phyloP scores from a whole-genome alignment of 345 rosid genomes.

The Schrenkiella parvula region DNA sequence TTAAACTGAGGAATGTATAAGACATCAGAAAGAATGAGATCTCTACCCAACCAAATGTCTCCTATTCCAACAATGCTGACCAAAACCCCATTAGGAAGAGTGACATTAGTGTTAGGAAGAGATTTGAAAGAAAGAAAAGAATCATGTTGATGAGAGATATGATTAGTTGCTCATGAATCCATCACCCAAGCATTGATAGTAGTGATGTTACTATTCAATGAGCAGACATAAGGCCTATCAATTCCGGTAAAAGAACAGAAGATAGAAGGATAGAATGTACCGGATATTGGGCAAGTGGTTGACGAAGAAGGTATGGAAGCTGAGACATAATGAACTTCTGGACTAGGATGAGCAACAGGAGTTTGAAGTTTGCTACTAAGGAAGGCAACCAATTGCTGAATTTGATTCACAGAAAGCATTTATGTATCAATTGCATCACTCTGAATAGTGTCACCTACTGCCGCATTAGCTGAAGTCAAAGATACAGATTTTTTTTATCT shows the following conservation, averaged over 20 bases:
- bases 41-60: rapidly evolving
- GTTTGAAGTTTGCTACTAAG: not conserved
- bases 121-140: not conserved
- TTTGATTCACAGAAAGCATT: too few species aligned
- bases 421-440: too few species aligned
- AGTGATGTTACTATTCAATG: not conserved
- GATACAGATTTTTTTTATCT: not conserved
- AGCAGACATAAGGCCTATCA: not conserved
- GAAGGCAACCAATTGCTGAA: not conserved
- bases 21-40: rapidly evolving
- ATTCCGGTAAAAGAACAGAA: not conserved
- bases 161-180: not conserved
- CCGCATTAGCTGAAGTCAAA: too few species aligned
- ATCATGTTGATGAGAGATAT: not conserved
- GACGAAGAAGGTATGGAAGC: not conserved
- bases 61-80: constrained; percentile 1
- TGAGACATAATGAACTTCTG: not conserved
- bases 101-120: not conserved
- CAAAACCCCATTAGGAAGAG: not conserved
- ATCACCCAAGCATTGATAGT: not conserved
- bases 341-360: not conserved
- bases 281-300: not conserved
- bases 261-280: not conserved
- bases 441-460: too few species aligned
- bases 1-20: not conserved